phyloP scores from a whole-genome alignment of 441 rosid species.

The Bocquillonia castaneifolia region DNA sequence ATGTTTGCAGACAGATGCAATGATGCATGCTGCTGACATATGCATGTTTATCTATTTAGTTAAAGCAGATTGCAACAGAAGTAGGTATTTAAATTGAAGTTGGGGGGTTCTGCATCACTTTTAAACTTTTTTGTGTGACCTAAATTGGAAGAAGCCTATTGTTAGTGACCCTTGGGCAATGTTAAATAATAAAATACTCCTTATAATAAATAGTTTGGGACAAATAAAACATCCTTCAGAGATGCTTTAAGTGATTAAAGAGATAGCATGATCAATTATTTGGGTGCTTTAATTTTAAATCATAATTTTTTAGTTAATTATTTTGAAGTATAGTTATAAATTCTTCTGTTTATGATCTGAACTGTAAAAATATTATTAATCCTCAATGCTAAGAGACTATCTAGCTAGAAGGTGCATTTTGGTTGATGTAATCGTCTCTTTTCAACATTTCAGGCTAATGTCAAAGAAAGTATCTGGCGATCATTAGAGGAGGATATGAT shows the following conservation, averaged over 20 bases:
- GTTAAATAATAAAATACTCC: too few species aligned
- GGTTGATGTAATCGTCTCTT: slow-evolving; percentile 17
- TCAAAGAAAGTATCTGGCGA: slow-evolving; percentile 73
- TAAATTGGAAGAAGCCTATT: not conserved
- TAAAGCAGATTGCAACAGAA: not conserved
- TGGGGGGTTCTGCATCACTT: not conserved
- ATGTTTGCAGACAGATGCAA: not conserved
- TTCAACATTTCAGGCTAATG: slow-evolving; percentile 49
- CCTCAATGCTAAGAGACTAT: slow-evolving; percentile 13
- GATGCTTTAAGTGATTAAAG: too few species aligned
- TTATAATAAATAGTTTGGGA: too few species aligned
- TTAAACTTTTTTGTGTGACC: not conserved
- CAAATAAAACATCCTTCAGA: too few species aligned
- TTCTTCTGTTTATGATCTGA: slow-evolving; percentile 4
- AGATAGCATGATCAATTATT: slow-evolving; percentile 1
- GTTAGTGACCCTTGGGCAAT: not conserved
- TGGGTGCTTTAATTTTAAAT: not conserved
- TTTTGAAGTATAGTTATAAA: not conserved
- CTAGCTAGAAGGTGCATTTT: slow-evolving; percentile 18
- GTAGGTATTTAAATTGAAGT: not conserved
- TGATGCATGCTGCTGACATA: not conserved
- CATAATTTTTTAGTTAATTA: not conserved
- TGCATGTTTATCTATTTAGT: not conserved
- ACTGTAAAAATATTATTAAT: not conserved
- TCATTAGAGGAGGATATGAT: slow-evolving; percentile 87